Conservation (phyloP, 192 early-diverging fungal species). For the Mycoemilia scoparia region DNA sequence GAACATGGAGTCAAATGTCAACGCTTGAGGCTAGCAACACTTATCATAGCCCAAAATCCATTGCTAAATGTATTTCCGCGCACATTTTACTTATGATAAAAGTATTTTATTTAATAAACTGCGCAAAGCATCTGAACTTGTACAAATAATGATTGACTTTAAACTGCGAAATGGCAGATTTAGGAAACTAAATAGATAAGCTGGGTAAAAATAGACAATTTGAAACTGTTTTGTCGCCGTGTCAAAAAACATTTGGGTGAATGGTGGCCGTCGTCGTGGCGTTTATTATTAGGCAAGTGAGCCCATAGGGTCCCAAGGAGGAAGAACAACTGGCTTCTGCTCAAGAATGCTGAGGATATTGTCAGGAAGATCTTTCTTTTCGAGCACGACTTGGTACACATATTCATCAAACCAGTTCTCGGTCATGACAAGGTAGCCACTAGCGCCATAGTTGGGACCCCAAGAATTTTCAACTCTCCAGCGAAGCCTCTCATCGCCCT, state of each 20-base stretch:
- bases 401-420: constrained; percentile 61
- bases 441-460: constrained; percentile 44
- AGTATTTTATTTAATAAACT: too few species aligned
- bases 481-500: constrained; percentile 40
- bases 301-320: constrained; percentile 66
- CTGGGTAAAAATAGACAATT: background rate
- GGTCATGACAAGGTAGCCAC: constrained; percentile 59
- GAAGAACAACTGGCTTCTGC: constrained; percentile 42
- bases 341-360: constrained; percentile 40
- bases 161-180: too few species aligned
- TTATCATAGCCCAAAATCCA: too few species aligned
- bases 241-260: too few species aligned
- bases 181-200: background rate
- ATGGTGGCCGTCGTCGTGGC: background rate
- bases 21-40: too few species aligned
- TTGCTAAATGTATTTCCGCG: too few species aligned
- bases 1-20: too few species aligned
- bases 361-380: constrained; percentile 40
- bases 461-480: constrained; percentile 63
- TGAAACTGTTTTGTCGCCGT: background rate
- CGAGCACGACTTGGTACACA: constrained; percentile 64
- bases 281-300: constrained; percentile 34
- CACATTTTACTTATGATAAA: too few species aligned
- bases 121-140: too few species aligned
- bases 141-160: too few species aligned